A percentile compares a stretch with the other conserved stretches of the same genome.
Conservation (phyloP, 2,329 filamentous ascomycete species). For the Colletotrichum sp. region DNA sequence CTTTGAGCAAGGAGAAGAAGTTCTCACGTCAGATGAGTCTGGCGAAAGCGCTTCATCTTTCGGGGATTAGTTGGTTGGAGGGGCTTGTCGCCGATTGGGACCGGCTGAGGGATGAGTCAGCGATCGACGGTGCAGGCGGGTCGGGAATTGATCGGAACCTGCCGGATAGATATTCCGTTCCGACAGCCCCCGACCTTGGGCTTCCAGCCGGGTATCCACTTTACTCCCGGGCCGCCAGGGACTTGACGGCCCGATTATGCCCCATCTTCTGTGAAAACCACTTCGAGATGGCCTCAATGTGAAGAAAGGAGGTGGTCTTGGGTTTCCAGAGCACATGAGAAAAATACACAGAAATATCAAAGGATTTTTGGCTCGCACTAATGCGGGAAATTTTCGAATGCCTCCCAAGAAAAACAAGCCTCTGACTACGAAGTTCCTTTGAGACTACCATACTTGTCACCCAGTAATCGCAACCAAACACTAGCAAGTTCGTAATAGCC, state of each 20-base stretch:
- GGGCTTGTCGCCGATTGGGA: not conserved
- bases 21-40: slow-evolving; percentile 10
- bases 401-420: too few relatives aligned
- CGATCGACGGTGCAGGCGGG: not conserved
- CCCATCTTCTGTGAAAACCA: too few relatives aligned
- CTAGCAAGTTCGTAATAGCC: too few relatives aligned
- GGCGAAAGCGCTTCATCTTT: not conserved
- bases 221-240: not conserved
- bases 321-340: too few relatives aligned
- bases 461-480: too few relatives aligned
- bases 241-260: not conserved
- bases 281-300: too few relatives aligned
- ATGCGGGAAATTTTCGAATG: too few relatives aligned
- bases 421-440: too few relatives aligned
- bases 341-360: too few relatives aligned
- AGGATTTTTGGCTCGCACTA: too few relatives aligned
- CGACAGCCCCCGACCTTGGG: not conserved
- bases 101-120: not conserved
- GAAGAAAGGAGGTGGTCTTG: too few relatives aligned
- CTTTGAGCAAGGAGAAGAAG: not conserved
- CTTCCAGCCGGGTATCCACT: not conserved
- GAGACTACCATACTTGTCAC: too few relatives aligned
- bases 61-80: not conserved
- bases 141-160: not conserved
- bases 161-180: not conserved